Evolutionary conservation across 805 yeast genomes (phyloP).

Genomic region (Suhomyces tanzawaensis): DNA sequence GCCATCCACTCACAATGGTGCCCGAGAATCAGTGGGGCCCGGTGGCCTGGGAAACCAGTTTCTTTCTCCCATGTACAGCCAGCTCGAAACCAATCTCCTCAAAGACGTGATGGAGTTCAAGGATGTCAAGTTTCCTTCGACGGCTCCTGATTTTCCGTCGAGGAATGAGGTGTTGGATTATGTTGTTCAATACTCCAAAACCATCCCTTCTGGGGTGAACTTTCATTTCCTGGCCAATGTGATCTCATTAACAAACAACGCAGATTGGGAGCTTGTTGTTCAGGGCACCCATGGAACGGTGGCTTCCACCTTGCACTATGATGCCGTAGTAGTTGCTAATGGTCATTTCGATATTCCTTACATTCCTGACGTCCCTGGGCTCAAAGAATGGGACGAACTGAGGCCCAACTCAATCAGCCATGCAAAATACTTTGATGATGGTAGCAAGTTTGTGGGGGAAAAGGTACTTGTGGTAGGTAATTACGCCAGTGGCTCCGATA

Average conservation of each 20-base stretch:
- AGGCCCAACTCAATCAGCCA: constrained; percentile 18
- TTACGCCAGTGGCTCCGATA: constrained; percentile 21
- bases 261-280: constrained; percentile 7
- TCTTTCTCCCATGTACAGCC: constrained; percentile 23
- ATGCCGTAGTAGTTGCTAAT: constrained; percentile 23
- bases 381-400: constrained; percentile 18
- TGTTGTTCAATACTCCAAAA: constrained; percentile 14
- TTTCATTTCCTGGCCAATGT: constrained; percentile 11
- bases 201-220: constrained; percentile 13
- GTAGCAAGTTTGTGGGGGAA: constrained; percentile 11
- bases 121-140: constrained; percentile 25
- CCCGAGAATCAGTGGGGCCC: constrained; percentile 1
- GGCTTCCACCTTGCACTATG: constrained; percentile 11
- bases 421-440: constrained; percentile 19
- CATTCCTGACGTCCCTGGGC: constrained; percentile 21
- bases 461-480: constrained; percentile 28
- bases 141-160: constrained; percentile 12
- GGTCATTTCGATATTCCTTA: constrained; percentile 25
- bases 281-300: background rate
- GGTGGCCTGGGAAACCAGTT: constrained; percentile 3
- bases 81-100: constrained; percentile 39
- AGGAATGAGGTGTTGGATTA: constrained; percentile 18
- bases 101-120: constrained; percentile 46
- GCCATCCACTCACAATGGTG: constrained; percentile 11
- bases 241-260: constrained; percentile 12